phyloP scores from a whole-genome alignment of 176 grass and related monocot genomes.

The Alloteropsis semialata region DNA sequence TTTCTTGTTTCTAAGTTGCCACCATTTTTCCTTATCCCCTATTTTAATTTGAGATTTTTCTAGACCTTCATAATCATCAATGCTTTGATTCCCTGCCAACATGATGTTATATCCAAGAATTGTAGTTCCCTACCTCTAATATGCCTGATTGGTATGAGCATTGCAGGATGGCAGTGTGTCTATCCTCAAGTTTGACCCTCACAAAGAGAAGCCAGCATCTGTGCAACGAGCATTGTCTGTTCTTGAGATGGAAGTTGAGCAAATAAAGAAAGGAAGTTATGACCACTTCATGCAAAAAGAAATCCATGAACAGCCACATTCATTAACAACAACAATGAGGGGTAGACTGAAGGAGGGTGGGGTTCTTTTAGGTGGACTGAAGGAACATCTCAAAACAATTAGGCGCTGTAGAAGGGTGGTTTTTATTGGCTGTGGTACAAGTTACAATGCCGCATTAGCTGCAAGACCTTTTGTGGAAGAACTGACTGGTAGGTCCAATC shows the following conservation, averaged over 20 bases:
- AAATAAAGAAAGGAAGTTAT: conserved; percentile 95
- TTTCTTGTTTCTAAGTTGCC: conserved; percentile 1
- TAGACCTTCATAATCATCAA: background rate
- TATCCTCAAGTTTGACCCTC: conserved; percentile 74
- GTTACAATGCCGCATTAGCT: conserved; percentile 89
- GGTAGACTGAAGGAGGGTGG: conserved; percentile 76
- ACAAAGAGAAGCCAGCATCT: conserved; percentile 85
- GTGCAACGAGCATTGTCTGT: conserved; percentile 90
- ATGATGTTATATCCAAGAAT: background rate
- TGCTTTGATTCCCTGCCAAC: background rate
- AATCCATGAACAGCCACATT: conserved; percentile 90
- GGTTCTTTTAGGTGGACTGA: conserved; percentile 87
- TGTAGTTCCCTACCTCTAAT: background rate
- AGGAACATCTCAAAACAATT: conserved; percentile 86
- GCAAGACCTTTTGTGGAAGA: conserved; percentile 87
- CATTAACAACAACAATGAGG: conserved; percentile 89
- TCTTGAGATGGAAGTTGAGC: conserved; percentile 96
- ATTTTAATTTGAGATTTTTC: background rate
- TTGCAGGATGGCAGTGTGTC: conserved; percentile 84
- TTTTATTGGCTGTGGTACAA: conserved; percentile 94
- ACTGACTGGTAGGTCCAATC: conserved; percentile 53
- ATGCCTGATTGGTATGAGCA: background rate
- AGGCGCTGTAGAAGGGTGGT: conserved; percentile 74
- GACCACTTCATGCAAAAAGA: conserved; percentile 99
- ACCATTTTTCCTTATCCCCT: background rate